These are phyloP conservation scores for Edaphochlamys debaryana DNA, from an alignment of 139 green algal species.

Conservation along the genomic window DNA sequence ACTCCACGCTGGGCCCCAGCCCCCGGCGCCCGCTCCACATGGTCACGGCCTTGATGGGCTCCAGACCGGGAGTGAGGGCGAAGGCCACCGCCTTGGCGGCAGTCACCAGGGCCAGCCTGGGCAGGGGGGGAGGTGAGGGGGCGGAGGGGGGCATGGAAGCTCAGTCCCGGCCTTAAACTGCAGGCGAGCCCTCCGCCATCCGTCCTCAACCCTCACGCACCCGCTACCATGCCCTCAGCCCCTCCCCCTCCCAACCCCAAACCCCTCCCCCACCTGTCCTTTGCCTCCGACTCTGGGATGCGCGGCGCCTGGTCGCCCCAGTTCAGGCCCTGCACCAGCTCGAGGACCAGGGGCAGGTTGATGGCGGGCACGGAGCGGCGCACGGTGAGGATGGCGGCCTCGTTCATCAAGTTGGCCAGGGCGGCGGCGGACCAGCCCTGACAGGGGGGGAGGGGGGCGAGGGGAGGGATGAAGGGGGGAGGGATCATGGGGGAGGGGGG, in stretches of 20 bases:
- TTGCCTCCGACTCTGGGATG: constrained; percentile 58
- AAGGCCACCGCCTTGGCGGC: constrained; percentile 69
- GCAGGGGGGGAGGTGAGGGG: background rate
- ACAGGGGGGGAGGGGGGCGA: no score
- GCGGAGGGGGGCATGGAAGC: background rate
- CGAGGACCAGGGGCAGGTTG: constrained; percentile 62
- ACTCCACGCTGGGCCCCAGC: constrained; percentile 62
- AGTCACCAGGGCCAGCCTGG: constrained; percentile 53
- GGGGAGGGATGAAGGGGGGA: no score
- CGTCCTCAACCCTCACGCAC: background rate
- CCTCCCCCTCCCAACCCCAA: background rate
- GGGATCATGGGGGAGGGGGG: no score
- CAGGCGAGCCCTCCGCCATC: no score
- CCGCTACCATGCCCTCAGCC: background rate
- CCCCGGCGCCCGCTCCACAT: constrained; percentile 58
- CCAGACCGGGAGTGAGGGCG: constrained; percentile 65
- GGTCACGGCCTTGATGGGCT: constrained; percentile 62
- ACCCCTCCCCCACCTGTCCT: constrained; percentile 50
- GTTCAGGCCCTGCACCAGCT: constrained; percentile 66
- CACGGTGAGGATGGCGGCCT: constrained; percentile 75
- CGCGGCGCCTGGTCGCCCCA: constrained; percentile 49
- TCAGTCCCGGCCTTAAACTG: no score
- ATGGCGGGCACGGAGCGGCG: constrained; percentile 58
- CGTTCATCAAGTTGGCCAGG: constrained; percentile 80
- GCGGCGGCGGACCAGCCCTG: constrained; percentile 67